These are phyloP conservation scores for Magnaporthiopsis rhizophila DNA, from an alignment of 2,329 filamentous ascomycete genomes.

Conservation along the genomic window DNA sequence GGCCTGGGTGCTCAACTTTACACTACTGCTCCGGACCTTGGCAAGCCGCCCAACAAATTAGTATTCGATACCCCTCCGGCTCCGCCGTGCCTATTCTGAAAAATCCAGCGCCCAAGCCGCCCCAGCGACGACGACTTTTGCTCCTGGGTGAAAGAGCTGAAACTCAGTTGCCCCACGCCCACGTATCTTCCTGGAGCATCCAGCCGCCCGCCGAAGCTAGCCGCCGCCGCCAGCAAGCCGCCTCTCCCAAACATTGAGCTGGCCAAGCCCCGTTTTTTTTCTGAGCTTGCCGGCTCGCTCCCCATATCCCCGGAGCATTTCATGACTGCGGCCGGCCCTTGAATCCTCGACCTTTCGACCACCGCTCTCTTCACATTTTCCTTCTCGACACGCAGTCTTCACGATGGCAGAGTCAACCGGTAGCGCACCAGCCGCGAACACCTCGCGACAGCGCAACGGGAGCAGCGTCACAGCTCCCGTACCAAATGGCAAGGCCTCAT, in stretches of 20 bases:
- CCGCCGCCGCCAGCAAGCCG: background rate
- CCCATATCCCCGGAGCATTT: background rate
- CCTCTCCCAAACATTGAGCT: background rate
- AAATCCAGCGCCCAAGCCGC: background rate
- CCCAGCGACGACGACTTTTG: background rate
- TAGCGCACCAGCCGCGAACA: slow-evolving; percentile 30
- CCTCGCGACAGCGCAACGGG: slow-evolving; percentile 15
- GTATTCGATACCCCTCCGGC: slow-evolving; percentile 5
- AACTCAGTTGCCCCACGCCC: background rate
- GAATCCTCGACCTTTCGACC: background rate
- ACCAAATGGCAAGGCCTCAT: slow-evolving; percentile 54
- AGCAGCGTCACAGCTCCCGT: slow-evolving; percentile 40
- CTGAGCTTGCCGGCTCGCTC: slow-evolving; percentile 8
- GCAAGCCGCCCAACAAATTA: background rate
- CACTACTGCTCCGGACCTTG: background rate
- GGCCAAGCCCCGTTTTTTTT: slow-evolving; percentile 1
- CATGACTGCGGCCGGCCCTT: slow-evolving; percentile 5
- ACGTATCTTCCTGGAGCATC: background rate
- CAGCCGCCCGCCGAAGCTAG: background rate
- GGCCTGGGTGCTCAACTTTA: background rate
- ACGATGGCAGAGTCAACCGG: slow-evolving; percentile 42
- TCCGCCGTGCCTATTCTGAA: background rate
- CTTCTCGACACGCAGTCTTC: slow-evolving; percentile 8
- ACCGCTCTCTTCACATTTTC: background rate
- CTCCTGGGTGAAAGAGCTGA: background rate